Conservation (phyloP, 2,329 filamentous ascomycete genomes). For the Fusarium continuum region DNA sequence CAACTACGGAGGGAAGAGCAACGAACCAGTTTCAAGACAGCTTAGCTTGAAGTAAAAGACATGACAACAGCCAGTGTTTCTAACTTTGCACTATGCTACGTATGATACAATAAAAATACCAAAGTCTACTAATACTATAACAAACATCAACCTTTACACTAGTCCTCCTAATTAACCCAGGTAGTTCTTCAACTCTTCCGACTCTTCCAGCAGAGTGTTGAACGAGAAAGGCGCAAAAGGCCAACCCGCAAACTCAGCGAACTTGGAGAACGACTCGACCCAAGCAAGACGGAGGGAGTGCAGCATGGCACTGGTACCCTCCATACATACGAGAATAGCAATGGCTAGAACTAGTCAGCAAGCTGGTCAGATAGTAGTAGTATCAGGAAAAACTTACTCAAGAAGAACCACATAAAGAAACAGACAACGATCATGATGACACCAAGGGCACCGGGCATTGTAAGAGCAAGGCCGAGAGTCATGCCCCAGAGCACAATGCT, state of each 20-base stretch:
- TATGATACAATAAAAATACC: slow-evolving; percentile 49
- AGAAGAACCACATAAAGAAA: slow-evolving; percentile 90
- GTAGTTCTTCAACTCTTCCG: slow-evolving; percentile 69
- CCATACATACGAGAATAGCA: slow-evolving; percentile 86
- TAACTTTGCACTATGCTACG: slow-evolving; percentile 39
- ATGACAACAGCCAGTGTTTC: slow-evolving; percentile 32
- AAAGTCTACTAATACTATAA: slow-evolving; percentile 47
- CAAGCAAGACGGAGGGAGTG: slow-evolving; percentile 91
- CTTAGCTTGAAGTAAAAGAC: neutral
- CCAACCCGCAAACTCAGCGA: slow-evolving; percentile 90
- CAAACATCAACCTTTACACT: slow-evolving; percentile 15
- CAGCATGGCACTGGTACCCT: slow-evolving; percentile 95
- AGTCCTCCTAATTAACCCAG: slow-evolving; percentile 51
- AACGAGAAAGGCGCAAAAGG: slow-evolving; percentile 92
- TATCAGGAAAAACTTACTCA: slow-evolving; percentile 59
- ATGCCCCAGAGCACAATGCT: slow-evolving; percentile 96
- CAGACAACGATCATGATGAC: slow-evolving; percentile 82
- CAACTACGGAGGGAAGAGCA: neutral
- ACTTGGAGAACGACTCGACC: slow-evolving; percentile 98
- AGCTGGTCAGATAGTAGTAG: neutral
- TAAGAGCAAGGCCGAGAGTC: slow-evolving; percentile 84
- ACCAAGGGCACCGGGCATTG: slow-evolving; percentile 70
- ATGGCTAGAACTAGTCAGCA: slow-evolving; percentile 51
- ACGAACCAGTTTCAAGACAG: neutral
- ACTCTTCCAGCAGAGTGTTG: slow-evolving; percentile 83